Percentiles rank a stretch among this genome's conserved stretches.
Evolutionary conservation across 768 basidiomycete genomes (phyloP).

Genomic region (Termitomyces sp.): DNA sequence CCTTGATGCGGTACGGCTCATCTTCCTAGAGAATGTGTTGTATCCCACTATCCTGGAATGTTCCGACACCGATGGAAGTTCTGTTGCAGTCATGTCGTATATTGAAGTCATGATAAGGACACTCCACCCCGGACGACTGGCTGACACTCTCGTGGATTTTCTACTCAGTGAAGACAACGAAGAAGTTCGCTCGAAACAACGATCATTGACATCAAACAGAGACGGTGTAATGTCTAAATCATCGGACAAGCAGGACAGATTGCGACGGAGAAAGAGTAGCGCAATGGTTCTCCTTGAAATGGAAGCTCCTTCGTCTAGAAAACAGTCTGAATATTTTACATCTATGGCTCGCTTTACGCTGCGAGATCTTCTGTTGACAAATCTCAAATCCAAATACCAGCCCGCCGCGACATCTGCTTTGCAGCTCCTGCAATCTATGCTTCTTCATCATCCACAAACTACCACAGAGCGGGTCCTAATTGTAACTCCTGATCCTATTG

Average conservation of each 20-base stretch:
- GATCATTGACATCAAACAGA: constrained; percentile 36
- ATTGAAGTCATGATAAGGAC: constrained; percentile 85
- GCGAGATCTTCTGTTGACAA: constrained; percentile 81
- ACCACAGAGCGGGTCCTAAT: constrained; percentile 66
- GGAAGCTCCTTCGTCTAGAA: constrained; percentile 69
- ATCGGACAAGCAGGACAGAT: constrained; percentile 38
- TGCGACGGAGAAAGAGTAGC: constrained; percentile 71
- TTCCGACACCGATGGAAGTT: constrained; percentile 90
- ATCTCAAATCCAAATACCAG: constrained; percentile 63
- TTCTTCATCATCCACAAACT: constrained; percentile 61
- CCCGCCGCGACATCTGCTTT: constrained; percentile 71
- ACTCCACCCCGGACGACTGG: constrained; percentile 61
- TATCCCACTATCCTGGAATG: constrained; percentile 93
- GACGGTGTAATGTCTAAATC: constrained; percentile 28
- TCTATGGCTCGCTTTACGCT: constrained; percentile 87
- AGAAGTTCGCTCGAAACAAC: constrained; percentile 41
- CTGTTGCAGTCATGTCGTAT: constrained; percentile 94
- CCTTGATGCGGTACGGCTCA: constrained; percentile 72
- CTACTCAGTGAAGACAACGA: constrained; percentile 84
- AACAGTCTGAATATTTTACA: constrained; percentile 78
- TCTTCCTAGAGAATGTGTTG: constrained; percentile 89
- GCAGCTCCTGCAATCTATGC: constrained; percentile 73
- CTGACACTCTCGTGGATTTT: constrained; percentile 69
- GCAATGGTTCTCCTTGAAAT: constrained; percentile 89
- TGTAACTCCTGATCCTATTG: constrained; percentile 61